Base-by-base conservation (phyloP, 2,329 filamentous ascomycete genomes). In the Penicillium glabrum region DNA sequence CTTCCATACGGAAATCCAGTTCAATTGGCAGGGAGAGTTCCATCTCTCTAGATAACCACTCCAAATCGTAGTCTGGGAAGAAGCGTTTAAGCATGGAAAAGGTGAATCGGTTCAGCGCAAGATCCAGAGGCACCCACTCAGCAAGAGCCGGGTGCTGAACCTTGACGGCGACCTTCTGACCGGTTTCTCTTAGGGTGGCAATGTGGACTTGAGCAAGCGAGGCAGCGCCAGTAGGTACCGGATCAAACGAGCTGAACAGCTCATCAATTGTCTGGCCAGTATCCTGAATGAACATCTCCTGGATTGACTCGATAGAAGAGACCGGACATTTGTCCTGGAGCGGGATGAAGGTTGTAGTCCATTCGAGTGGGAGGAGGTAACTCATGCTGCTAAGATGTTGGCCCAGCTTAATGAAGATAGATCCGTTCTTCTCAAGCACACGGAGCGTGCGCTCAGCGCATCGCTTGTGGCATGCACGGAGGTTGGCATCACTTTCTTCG, bases 311-410 rank as follows among this genome's bases (percentile, higher is more conserved):
- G 69, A 90, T 89, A 2, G 92, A 93, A 5, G 93, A 97, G 6
- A 98, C 88, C 0, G 95, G 95, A 70, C 95, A 99, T 76, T 89
- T 89, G 78, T 99, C 96, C 76, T 99, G 95, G 24, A 99, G 81
- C 0, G 95, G 95, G 64, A 99, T 89, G 72, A 99, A 99, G 0
- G 95, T 98, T 33, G 88, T 89, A 31, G 92, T 96, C 93, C 93
- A 98, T 77, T 98, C 93, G 49, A 83, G 77, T 1, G 93, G 93
- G 10, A 98, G 82, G 10, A 98, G 83, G 73, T 98, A 98, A 70
- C 95, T 96, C 89, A 98, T 90, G 62, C 91, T 93, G 74, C 91
- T 96, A 75, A 99, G 75, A 76, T 99, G 95, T 69, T 99, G 95
- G 8, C 95, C 95, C 39, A 99, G 80, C 77, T 99, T 99, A 73